Evolutionary conservation across 371 early-diverging fungal species (phyloP), one percentile per base, ranked within the genome.

Genomic region (Syncephalastrum sp.): DNA sequence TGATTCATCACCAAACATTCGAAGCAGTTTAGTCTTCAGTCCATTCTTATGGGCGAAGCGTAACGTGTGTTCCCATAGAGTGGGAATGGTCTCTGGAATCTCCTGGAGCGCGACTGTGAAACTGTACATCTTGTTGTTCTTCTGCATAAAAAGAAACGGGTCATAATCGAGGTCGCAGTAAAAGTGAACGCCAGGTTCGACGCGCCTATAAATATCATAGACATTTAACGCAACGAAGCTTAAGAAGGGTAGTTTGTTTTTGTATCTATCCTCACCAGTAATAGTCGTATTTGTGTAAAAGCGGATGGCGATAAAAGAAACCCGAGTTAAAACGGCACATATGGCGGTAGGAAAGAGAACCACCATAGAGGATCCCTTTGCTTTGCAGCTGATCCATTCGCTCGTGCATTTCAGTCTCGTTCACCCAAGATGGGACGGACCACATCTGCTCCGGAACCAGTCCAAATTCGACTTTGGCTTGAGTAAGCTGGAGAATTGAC

Each of bases 101-200:
- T 98, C 98, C 53, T 82, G 70, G 2, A 95, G 66, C 0, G 90
- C 79, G 45, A 98, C 92, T 6, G 88, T 91, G 53, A 91, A 91
- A 56, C 88, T 90, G 63, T 97, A 98, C 44, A 84, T 76, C 57
- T 91, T 87, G 24, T 84, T 81, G 56, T 87, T 86, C 23, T 85
- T 68, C 60, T 78, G 70, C 90, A 94, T 91, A 65, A 74, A 91
- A 49, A 69, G 53, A 69, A 98, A 97, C 5, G 95, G 95, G 65
- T 98, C 98, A 67, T 90, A 86, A 60, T 88, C 86, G 7, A 98
- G 74, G 53, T 95, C 87, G 65, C 98, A 98, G 56, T 82, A 88
- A 59, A 92, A 95, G 24, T 84, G 77, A 5, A 96, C 95, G 13
- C 87, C 92, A 7, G 98, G 98, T 67, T 98, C 98, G 4, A 98